Conservation (phyloP, 2,329 filamentous ascomycete genomes). For the Neonectria faginata region DNA sequence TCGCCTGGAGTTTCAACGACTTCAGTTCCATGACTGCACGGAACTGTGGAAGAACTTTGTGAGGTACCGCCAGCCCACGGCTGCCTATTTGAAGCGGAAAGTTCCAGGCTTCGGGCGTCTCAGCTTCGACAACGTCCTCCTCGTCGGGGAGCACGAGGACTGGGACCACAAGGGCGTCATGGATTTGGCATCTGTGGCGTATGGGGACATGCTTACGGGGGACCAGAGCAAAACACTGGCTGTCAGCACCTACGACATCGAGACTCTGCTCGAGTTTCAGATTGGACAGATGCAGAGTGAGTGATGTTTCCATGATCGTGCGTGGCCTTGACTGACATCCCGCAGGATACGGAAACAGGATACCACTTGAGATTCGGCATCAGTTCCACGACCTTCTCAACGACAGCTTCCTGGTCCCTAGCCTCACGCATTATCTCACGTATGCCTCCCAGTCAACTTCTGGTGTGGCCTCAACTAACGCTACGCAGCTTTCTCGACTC, state of each 20-base stretch:
- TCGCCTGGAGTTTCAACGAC: conserved; percentile 80
- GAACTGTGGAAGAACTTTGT: conserved; percentile 87
- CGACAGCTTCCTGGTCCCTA: conserved; percentile 76
- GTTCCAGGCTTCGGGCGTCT: conserved; percentile 68
- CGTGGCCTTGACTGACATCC: conserved; percentile 19
- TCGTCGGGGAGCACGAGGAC: conserved; percentile 62
- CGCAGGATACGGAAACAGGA: conserved; percentile 78
- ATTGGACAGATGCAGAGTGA: conserved; percentile 87
- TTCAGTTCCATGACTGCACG: conserved; percentile 83
- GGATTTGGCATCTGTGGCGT: conserved; percentile 60
- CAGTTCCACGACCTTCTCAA: conserved; percentile 77
- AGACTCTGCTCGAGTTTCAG: conserved; percentile 86
- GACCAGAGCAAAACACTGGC: conserved; percentile 55
- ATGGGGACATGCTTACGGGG: conserved; percentile 64
- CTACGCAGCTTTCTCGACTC: conserved; percentile 82
- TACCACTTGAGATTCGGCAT: conserved; percentile 79
- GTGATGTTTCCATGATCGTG: conserved; percentile 37
- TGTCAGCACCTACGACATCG: conserved; percentile 82
- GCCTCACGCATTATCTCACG: conserved; percentile 80
- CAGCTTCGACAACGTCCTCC: conserved; percentile 69
- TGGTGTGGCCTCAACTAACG: conserved; percentile 27
- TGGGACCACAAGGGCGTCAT: conserved; percentile 59
- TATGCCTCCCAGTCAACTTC: conserved; percentile 45
- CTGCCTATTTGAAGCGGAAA: conserved; percentile 72
- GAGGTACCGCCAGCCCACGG: conserved; percentile 81